Conservation (phyloP, 371 early-diverging fungal genomes). For the Caulochytrium protostelioides region DNA sequence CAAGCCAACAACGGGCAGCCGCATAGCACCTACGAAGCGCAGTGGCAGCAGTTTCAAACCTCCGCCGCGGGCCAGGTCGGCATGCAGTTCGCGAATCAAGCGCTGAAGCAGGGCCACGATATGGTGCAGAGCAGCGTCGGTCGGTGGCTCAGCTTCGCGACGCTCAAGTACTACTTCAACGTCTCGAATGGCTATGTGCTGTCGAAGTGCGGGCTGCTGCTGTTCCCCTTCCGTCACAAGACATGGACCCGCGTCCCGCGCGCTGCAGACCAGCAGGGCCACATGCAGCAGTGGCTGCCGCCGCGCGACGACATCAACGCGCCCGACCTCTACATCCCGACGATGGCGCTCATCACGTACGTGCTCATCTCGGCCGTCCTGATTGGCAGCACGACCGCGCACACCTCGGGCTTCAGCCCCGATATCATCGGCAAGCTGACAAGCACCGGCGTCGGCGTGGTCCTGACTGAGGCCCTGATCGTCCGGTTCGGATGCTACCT, state of each 20-base stretch:
- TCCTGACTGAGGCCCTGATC: conserved; percentile 56
- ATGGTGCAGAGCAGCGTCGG: conserved; percentile 82
- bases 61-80: conserved; percentile 82
- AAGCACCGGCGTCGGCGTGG: conserved; percentile 59
- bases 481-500: conserved; percentile 73
- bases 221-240: conserved; percentile 84
- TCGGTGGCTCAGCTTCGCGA: conserved; percentile 61
- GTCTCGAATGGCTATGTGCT: conserved; percentile 86
- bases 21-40: too few relatives aligned
- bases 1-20: too few relatives aligned
- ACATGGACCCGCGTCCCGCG: conserved; percentile 56
- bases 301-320: conserved; percentile 81
- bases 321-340: conserved; percentile 96
- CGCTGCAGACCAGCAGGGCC: conserved; percentile 59
- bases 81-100: conserved; percentile 80
- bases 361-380: conserved; percentile 64
- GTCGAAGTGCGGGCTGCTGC: conserved; percentile 60
- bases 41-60: conserved; percentile 30
- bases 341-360: conserved; percentile 88
- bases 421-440: conserved; percentile 72
- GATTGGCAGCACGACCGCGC: background rate
- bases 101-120: conserved; percentile 64
- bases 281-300: conserved; percentile 61
- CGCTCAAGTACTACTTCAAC: conserved; percentile 84
- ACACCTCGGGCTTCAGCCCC: conserved; percentile 47